Evolutionary conservation across 2,329 filamentous ascomycete genomes (phyloP), one percentile per base, ranked within the genome.

Genomic region (Fusarium anguioides): DNA sequence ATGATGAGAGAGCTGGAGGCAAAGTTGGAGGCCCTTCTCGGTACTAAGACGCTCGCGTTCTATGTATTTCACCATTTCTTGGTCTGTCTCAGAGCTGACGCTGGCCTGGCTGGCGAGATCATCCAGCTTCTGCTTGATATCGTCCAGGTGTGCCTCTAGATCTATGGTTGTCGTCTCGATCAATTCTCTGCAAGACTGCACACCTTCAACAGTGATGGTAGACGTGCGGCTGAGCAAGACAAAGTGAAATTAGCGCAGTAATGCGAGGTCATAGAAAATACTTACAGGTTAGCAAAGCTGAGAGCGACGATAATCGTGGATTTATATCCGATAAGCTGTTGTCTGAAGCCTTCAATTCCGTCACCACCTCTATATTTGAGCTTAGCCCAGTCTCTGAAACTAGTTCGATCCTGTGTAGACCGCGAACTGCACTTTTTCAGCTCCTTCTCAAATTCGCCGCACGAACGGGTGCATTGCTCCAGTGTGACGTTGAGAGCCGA

Each of bases 381-480:
- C 67, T 74, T 80, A 6, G 79, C 78, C 81, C 79, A 83, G 64
- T 82, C 81, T 42, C 79, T 77, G 68, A 83, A 82, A 68, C 78
- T 83, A 21, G 75, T 74, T 51, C 76, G 72, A 59, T 64, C 69
- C 29, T 63, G 72, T 21, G 65, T 71, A 33, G 79, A 82, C 29
- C 69, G 76, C 39, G 73, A 70, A 33, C 71, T 72, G 57, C 70
- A 80, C 71, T 77, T 76, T 26, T 66, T 35, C 33, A 83, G 68
- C 64, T 79, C 75, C 50, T 75, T 42, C 51, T 77, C 67, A 66
- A 83, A 83, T 20, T 81, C 79, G 60, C 77, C 72, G 60, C 79
- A 84, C 26, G 80, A 77, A 61, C 78, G 77, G 37, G 77, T 77
- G 60, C 80, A 83, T 66, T 77, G 77, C 49, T 69, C 71, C 49